Conservation (phyloP, 768 basidiomycete genomes). For the Boletellus emodensis region DNA sequence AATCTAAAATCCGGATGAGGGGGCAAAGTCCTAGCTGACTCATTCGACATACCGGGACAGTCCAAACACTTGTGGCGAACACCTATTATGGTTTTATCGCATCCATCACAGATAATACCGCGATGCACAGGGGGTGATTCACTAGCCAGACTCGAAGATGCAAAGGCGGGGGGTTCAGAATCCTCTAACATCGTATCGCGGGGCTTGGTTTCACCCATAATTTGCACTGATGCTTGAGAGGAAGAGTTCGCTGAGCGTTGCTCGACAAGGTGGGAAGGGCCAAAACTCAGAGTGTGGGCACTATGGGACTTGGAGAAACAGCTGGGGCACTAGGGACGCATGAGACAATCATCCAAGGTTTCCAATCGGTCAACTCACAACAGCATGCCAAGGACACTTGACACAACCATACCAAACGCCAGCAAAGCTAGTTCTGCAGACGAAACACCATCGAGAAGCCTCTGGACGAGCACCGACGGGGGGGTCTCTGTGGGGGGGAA, state of each 20-base stretch:
- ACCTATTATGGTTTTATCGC: constrained; percentile 54
- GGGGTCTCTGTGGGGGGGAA: background rate
- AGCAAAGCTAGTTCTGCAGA: constrained; percentile 24
- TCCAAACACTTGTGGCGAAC: constrained; percentile 78
- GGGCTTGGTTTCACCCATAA: background rate
- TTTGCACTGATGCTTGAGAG: background rate
- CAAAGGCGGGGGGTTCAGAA: background rate
- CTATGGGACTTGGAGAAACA: constrained; percentile 28
- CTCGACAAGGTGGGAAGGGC: constrained; percentile 28
- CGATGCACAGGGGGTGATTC: constrained; percentile 40
- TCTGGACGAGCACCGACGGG: background rate
- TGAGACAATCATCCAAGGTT: constrained; percentile 4
- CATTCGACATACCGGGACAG: constrained; percentile 51
- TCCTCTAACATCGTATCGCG: background rate
- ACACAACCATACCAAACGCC: constrained; percentile 30
- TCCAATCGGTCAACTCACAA: constrained; percentile 19
- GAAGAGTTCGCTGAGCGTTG: constrained; percentile 5
- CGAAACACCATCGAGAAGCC: constrained; percentile 26
- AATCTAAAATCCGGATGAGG: constrained; percentile 43
- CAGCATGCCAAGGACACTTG: constrained; percentile 30
- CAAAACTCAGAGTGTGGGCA: constrained; percentile 30
- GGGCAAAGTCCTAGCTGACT: background rate
- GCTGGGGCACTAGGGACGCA: constrained; percentile 18
- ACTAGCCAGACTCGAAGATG: background rate
- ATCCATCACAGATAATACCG: constrained; percentile 65